Evolutionary conservation across 2,329 filamentous ascomycete genomes (phyloP).

Genomic region (Sphaerulina musiva): DNA sequence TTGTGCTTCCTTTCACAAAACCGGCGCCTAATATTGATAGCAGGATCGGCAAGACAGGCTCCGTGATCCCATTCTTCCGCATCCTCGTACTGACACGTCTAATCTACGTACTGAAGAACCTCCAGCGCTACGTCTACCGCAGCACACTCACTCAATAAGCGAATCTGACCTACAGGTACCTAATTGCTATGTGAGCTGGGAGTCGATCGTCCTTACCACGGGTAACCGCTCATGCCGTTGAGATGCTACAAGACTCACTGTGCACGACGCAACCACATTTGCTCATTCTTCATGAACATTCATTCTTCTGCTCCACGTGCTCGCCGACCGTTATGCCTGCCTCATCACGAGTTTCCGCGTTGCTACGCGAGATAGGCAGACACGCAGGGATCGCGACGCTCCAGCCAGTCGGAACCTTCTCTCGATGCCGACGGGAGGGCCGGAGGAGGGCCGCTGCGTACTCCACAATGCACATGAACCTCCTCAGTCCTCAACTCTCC

Average conservation of each 20-base stretch:
- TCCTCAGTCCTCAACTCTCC: background rate
- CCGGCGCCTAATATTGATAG: no score
- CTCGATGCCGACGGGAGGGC: background rate
- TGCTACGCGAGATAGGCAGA: constrained; percentile 4
- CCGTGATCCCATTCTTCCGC: no score
- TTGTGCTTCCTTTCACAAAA: background rate
- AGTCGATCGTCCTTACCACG: background rate
- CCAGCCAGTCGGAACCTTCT: constrained; percentile 1
- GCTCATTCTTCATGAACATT: background rate
- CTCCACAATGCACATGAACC: background rate
- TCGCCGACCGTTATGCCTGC: background rate
- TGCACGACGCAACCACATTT: background rate
- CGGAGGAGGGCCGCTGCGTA: background rate
- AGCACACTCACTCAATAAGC: no score
- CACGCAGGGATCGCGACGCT: background rate
- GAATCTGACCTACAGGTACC: no score
- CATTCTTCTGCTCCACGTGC: background rate
- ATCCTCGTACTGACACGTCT: no score
- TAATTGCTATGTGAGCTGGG: background rate
- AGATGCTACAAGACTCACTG: background rate
- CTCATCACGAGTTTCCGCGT: constrained; percentile 4
- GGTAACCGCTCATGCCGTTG: background rate
- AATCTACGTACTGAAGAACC: no score
- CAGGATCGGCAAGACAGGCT: no score
- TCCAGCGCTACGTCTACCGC: no score